These are phyloP conservation scores for Vaccinium myrtillus DNA, from an alignment of 148 eudicot species.

Conservation along the genomic window DNA sequence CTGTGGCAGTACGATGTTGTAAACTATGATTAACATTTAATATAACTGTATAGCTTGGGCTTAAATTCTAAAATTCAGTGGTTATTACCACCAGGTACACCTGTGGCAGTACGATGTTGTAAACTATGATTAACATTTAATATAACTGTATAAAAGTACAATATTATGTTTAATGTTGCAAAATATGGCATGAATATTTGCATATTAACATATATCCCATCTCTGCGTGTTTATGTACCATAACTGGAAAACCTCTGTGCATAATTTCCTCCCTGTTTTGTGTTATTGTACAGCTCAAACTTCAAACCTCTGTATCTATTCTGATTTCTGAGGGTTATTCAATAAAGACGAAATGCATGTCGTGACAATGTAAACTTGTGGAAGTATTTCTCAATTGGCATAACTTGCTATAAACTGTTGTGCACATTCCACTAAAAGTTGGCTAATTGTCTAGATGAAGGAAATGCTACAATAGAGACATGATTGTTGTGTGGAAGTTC, in stretches of 20 bases:
- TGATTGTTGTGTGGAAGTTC: neutral
- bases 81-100: neutral
- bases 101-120: neutral
- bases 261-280: neutral
- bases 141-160: neutral
- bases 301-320: neutral
- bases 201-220: neutral
- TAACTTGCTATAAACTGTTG: neutral
- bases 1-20: neutral
- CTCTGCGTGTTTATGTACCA: neutral
- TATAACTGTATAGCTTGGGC: neutral
- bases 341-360: neutral
- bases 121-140: neutral
- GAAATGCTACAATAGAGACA: neutral
- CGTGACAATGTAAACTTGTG: neutral
- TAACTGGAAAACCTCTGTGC: neutral
- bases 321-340: neutral
- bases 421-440: neutral
- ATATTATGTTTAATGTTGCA: neutral
- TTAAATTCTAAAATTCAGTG: neutral
- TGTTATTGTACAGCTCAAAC: neutral
- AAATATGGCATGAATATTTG: neutral
- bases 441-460: neutral
- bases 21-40: neutral
- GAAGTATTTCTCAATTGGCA: neutral